phyloP scores from a whole-genome alignment of 306 rosid species.

The apple (Malus domestica) region DNA sequence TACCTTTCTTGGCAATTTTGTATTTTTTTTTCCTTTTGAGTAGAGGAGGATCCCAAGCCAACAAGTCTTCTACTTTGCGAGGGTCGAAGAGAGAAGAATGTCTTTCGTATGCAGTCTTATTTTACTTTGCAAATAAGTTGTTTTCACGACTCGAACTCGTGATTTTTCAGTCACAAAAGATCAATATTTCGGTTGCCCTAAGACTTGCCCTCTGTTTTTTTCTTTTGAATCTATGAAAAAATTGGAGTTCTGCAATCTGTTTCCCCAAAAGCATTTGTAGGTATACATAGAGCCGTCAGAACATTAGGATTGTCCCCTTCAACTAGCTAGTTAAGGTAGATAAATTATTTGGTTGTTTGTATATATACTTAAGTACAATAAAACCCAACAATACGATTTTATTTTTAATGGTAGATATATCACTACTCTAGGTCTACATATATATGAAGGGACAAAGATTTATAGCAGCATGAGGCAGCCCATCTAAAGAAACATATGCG shows the following conservation, averaged over 20 bases:
- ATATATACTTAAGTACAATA: no score
- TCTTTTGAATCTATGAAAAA: background rate
- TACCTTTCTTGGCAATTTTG: background rate
- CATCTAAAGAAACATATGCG: slow-evolving; percentile 7
- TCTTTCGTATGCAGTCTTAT: no score
- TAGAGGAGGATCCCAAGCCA: rapidly evolving
- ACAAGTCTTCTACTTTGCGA: no score
- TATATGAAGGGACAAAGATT: background rate
- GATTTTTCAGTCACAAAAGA: no score
- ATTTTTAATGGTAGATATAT: no score
- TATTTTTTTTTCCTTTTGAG: no score
- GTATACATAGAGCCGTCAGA: background rate
- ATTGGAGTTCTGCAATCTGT: background rate
- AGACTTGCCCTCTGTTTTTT: no score
- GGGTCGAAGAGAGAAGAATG: no score
- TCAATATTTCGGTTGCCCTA: no score
- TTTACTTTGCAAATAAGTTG: no score
- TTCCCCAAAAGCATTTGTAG: background rate
- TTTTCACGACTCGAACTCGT: no score
- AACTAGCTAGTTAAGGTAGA: background rate
- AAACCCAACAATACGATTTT: background rate
- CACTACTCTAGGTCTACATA: no score
- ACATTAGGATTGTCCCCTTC: background rate
- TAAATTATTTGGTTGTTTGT: background rate
- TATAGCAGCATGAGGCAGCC: background rate